A percentile compares a stretch with the other conserved stretches of the same genome.
Conservation (phyloP, 306 rosid genomes). For the cucumber (Cucumis sativus) region DNA sequence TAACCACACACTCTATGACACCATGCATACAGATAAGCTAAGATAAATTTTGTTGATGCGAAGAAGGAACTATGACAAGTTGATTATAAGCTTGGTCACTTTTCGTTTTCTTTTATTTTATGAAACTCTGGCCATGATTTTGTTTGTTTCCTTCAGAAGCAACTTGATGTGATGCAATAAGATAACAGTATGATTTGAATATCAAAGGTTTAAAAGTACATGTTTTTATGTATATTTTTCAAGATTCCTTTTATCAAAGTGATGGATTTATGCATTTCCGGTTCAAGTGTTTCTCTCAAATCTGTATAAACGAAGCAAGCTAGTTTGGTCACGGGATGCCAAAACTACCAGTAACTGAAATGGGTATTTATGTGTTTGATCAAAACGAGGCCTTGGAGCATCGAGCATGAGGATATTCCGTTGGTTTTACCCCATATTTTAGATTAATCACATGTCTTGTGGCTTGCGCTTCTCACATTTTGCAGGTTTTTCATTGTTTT, state of each 20-base stretch:
- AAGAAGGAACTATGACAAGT: neutral
- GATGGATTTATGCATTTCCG: neutral
- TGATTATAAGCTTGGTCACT: neutral
- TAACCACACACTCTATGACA: too few relatives aligned
- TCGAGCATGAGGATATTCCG: neutral
- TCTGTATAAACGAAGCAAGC: neutral
- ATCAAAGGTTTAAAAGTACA: neutral
- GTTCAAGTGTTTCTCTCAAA: neutral
- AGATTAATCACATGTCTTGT: conserved; percentile 7
- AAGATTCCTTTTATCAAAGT: neutral
- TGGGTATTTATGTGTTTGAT: neutral
- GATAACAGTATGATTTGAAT: neutral
- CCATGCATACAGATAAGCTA: too few relatives aligned
- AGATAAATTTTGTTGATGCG: neutral
- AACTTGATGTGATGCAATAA: neutral
- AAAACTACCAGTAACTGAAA: neutral
- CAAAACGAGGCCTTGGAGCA: neutral
- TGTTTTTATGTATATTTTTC: neutral
- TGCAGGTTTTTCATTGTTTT: conserved; percentile 91
- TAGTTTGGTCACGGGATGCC: neutral
- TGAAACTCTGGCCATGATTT: neutral
- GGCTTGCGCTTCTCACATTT: conserved; percentile 14
- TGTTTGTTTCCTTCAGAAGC: neutral
- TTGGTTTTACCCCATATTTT: neutral
- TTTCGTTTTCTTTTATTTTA: neutral